phyloP scores from a whole-genome alignment of 176 grass and related monocot species.

The Triticum monococcum region DNA sequence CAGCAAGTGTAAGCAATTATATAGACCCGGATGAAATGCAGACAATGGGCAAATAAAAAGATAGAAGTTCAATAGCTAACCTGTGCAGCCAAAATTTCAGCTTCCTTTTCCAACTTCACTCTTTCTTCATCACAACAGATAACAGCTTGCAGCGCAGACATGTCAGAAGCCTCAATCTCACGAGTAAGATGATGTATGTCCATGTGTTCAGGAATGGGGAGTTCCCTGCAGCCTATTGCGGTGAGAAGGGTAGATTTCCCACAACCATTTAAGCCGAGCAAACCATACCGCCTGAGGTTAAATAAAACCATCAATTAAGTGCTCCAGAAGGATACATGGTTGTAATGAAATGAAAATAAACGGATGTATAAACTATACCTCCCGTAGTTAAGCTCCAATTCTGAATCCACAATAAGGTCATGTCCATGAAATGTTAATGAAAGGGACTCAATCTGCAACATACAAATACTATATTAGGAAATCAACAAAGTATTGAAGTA shows the following conservation, averaged over 20 bases:
- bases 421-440: slow-evolving; percentile 96
- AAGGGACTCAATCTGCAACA: slow-evolving; percentile 88
- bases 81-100: slow-evolving; percentile 68
- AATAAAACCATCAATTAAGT: slow-evolving; percentile 7
- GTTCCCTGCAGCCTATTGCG: slow-evolving; percentile 77
- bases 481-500: background rate
- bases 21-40: too few species aligned
- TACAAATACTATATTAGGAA: background rate
- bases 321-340: background rate
- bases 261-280: slow-evolving; percentile 95
- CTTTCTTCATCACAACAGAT: slow-evolving; percentile 95
- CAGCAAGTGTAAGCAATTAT: background rate
- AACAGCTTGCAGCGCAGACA: slow-evolving; percentile 84
- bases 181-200: slow-evolving; percentile 82
- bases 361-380: slow-evolving; percentile 44
- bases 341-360: background rate
- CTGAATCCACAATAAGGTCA: slow-evolving; percentile 98
- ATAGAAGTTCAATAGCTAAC: slow-evolving; percentile 22
- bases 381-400: slow-evolving; percentile 91
- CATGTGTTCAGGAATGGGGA: slow-evolving; percentile 97
- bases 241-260: slow-evolving; percentile 96
- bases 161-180: slow-evolving; percentile 98
- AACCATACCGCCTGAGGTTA: slow-evolving; percentile 78
- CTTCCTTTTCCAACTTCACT: slow-evolving; percentile 84
- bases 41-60: background rate